Evolutionary conservation across 345 rosid species (phyloP).

Genomic region (Rubroshorea leprosula): DNA sequence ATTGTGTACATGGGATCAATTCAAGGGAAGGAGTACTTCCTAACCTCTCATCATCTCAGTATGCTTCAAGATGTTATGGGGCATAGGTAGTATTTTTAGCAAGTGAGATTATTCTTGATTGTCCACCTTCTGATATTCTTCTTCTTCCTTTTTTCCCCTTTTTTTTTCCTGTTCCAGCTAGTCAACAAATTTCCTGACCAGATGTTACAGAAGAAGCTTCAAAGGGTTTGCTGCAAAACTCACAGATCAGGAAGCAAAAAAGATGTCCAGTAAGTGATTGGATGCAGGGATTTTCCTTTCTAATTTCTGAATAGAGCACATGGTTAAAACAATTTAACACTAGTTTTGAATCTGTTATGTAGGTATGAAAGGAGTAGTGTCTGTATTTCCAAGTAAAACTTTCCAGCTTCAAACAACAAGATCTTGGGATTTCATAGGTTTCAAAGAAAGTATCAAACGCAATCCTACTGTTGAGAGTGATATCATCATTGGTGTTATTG

Average conservation of each 20-base stretch:
- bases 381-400: not conserved
- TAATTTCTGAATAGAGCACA: no score
- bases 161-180: not conserved
- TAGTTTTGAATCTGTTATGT: not conserved
- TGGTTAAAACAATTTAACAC: no score
- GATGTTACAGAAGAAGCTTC: not conserved
- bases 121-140: no score
- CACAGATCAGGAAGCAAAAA: not conserved
- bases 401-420: not conserved
- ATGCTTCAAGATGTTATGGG: conserved; percentile 19
- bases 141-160: not conserved
- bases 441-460: not conserved
- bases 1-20: conserved; percentile 46
- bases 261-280: not conserved
- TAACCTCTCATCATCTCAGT: conserved; percentile 22
- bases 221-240: not conserved
- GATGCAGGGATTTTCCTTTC: no score
- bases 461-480: not conserved
- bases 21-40: conserved; percentile 8
- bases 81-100: conserved; percentile 16
- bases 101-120: no score
- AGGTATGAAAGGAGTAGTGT: not conserved
- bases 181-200: not conserved
- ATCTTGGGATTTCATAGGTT: not conserved
- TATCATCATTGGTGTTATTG: not conserved